Conservation (phyloP, 495 filamentous ascomycete species). For the Xanthoparmelia taractica region DNA sequence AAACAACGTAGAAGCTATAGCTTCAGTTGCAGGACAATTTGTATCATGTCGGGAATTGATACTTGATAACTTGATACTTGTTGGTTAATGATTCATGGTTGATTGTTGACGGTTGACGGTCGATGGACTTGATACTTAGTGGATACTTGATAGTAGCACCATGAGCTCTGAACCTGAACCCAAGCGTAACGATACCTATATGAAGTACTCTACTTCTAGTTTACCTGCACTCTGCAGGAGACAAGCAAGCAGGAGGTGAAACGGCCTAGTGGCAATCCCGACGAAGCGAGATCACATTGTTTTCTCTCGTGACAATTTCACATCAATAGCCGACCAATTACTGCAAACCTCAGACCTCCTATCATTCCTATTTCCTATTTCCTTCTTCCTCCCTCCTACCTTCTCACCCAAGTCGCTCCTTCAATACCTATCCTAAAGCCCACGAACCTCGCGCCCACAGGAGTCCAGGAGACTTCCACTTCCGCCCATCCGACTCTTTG, state of each 20-base stretch:
- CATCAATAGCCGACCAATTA: slow-evolving; percentile 8
- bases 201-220: no score
- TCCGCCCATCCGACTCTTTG: slow-evolving; percentile 3
- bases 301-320: slow-evolving; percentile 9
- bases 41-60: not conserved
- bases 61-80: not conserved
- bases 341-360: slow-evolving; percentile 11
- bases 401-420: slow-evolving; percentile 23
- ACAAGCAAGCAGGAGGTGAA: not conserved
- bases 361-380: slow-evolving; percentile 14
- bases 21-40: not conserved
- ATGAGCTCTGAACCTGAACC: not conserved
- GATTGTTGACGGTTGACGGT: not conserved
- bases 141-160: not conserved
- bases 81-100: not conserved
- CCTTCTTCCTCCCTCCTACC: slow-evolving; percentile 14
- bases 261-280: not conserved
- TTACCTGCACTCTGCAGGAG: not conserved
- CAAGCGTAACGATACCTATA: no score
- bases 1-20: not conserved
- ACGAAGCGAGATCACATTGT: slow-evolving; percentile 2
- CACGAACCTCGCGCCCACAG: not conserved
- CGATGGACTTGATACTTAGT: not conserved
- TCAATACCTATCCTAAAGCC: slow-evolving; percentile 13
- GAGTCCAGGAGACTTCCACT: slow-evolving; percentile 15